Evolutionary conservation across 108 stramenopile genomes (phyloP).

Genomic region (Licmophora abbreviata): DNA sequence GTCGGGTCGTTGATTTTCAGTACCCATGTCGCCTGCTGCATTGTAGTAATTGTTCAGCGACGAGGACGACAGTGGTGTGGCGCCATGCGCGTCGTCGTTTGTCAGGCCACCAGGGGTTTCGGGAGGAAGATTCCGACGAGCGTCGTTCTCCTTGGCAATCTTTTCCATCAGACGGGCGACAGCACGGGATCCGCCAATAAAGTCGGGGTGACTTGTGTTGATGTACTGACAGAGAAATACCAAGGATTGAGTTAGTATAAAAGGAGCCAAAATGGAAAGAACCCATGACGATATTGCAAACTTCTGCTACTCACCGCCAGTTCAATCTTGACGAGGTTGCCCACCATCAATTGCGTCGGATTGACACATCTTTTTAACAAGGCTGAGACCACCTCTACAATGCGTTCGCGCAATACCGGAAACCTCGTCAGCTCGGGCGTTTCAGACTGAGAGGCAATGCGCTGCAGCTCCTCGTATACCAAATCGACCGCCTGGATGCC

Average conservation of each 20-base stretch:
- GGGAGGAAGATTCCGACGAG: conserved; percentile 4
- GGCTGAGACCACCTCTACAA: conserved; percentile 77
- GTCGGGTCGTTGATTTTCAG: conserved; percentile 27
- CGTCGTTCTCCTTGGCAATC: conserved; percentile 51
- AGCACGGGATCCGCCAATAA: conserved; percentile 90
- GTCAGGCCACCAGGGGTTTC: conserved; percentile 13
- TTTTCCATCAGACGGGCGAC: conserved; percentile 81
- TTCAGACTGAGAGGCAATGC: conserved; percentile 84
- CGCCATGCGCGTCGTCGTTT: conserved; percentile 16
- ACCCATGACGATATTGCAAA: conserved; percentile 4
- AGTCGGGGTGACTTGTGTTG: conserved; percentile 98
- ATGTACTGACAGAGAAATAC: conserved; percentile 75
- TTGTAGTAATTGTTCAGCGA: conserved; percentile 41
- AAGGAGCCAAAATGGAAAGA: too few relatives aligned
- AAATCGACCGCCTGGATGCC: conserved; percentile 92
- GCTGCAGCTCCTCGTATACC: conserved; percentile 92
- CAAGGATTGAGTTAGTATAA: neutral
- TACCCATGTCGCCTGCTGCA: conserved; percentile 23
- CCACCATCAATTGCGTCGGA: conserved; percentile 93
- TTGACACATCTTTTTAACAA: conserved; percentile 63
- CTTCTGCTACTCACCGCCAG: conserved; percentile 49
- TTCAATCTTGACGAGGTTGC: conserved; percentile 92
- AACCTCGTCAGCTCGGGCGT: conserved; percentile 87
- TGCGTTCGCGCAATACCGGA: conserved; percentile 83
- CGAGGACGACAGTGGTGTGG: conserved; percentile 44